A percentile compares a stretch with the other conserved stretches of the same genome.
These are phyloP conservation scores for Agastache rugosa DNA, from an alignment of 257 asterid genomes.

Conservation along the genomic window DNA sequence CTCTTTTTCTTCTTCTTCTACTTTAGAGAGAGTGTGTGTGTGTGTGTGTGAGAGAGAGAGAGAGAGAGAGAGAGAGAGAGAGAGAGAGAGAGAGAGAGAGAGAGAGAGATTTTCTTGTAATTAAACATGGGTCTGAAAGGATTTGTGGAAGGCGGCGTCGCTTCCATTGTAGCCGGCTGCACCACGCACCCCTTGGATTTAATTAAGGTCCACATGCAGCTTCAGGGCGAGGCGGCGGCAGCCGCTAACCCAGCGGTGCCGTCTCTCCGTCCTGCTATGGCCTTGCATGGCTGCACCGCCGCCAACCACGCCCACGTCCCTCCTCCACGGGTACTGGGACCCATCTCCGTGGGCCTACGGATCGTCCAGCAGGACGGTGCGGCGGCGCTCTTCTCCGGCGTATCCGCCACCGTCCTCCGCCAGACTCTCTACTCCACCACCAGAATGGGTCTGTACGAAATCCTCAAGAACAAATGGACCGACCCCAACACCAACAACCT, in stretches of 20 bases:
- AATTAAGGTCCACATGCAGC: constrained; percentile 70
- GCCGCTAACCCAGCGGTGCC: constrained; percentile 3
- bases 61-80: not conserved
- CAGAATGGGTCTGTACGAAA: constrained; percentile 70
- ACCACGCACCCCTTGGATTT: constrained; percentile 63
- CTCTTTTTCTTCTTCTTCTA: not conserved
- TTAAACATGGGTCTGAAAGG: constrained; percentile 42
- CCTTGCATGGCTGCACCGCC: constrained; percentile 53
- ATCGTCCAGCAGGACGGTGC: constrained; percentile 67
- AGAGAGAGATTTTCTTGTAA: not conserved
- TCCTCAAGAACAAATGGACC: constrained; percentile 66
- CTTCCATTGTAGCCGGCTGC: constrained; percentile 75
- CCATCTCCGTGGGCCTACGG: constrained; percentile 48
- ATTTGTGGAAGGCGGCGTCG: constrained; percentile 67
- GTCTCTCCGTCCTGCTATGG: constrained; percentile 50
- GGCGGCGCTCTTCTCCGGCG: constrained; percentile 66
- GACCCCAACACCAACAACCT: constrained; percentile 48
- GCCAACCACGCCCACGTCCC: constrained; percentile 57
- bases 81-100: not conserved
- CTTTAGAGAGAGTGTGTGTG: no score
- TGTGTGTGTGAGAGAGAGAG: no score
- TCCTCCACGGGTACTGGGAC: constrained; percentile 50
- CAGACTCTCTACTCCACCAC: constrained; percentile 71
- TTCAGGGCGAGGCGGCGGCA: constrained; percentile 52
- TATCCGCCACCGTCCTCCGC: constrained; percentile 75